phyloP scores from a whole-genome alignment of 345 rosid species.

The Eucalyptus regnans region DNA sequence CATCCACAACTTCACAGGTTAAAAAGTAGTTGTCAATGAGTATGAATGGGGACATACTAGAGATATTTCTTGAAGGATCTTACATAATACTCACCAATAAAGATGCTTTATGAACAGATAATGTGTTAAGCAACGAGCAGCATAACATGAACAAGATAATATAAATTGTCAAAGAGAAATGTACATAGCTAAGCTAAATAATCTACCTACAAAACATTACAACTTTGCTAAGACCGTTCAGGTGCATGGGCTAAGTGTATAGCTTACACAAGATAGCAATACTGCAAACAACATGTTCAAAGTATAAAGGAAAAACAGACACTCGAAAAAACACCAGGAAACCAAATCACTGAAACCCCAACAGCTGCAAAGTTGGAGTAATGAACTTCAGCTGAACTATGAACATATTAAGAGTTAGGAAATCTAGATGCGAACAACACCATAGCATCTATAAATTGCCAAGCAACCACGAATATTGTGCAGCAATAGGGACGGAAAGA shows the following conservation, averaged over 20 bases:
- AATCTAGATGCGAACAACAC: neutral
- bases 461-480: neutral
- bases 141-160: neutral
- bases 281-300: neutral
- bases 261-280: neutral
- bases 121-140: neutral
- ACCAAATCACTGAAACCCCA: neutral
- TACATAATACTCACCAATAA: neutral
- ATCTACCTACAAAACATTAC: neutral
- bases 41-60: neutral
- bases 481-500: neutral
- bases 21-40: neutral
- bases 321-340: neutral
- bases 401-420: neutral
- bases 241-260: neutral
- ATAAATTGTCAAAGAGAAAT: neutral
- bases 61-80: neutral
- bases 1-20: neutral
- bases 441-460: neutral
- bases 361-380: neutral
- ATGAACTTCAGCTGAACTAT: neutral
- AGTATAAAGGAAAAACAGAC: neutral
- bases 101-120: neutral
- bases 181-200: neutral
- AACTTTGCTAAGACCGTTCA: neutral